Evolutionary conservation across 2,329 filamentous ascomycete species (phyloP), one percentile per base, ranked within the genome.

Genomic region (Penicillium palitans): DNA sequence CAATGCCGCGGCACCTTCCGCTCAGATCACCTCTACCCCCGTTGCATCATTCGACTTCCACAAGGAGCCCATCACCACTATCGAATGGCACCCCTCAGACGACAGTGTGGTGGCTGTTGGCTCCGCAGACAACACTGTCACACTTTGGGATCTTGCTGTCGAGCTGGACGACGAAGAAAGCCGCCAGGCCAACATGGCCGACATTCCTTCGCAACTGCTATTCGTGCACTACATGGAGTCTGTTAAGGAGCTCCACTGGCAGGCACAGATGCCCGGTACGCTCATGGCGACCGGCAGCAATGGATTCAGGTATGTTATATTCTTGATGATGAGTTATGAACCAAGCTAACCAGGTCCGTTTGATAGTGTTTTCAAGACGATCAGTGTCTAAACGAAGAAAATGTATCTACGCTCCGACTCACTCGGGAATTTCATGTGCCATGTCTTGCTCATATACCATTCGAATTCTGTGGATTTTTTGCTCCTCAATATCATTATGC

Each of bases 121-220:
- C 24, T 91, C 91, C 0, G 95, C 89, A 45, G 95, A 99, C 76
- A 93, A 93, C 78, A 98, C 93, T 0, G 86, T 98, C 33, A 97
- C 95, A 1, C 79, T 98, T 33, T 98, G 95, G 95, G 95, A 99
- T 84, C 77, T 99, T 72, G 92, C 93, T 0, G 95, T 98, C 57
- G 95, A 99, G 81, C 75, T 98, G 61, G 95, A 99, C 68, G 95
- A 98, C 72, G 95, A 99, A 77, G 95, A 98, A 82, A 96, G 89
- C 78, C 90, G 87, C 73, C 91, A 96, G 4, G 91, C 89, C 0
- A 92, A 91, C 53, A 87, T 93, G 41, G 87, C 90, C 70, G 93
- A 96, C 62, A 91, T 98, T 62, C 95, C 95, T 58, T 91, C 95
- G 5, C 95, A 99, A 77, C 78, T 99, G 68, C 80, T 99, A 63